A percentile compares a stretch with the other conserved stretches of the same genome.
These are phyloP conservation scores for Aspergillus persii DNA, from an alignment of 2,329 filamentous ascomycete species.

Conservation along the genomic window DNA sequence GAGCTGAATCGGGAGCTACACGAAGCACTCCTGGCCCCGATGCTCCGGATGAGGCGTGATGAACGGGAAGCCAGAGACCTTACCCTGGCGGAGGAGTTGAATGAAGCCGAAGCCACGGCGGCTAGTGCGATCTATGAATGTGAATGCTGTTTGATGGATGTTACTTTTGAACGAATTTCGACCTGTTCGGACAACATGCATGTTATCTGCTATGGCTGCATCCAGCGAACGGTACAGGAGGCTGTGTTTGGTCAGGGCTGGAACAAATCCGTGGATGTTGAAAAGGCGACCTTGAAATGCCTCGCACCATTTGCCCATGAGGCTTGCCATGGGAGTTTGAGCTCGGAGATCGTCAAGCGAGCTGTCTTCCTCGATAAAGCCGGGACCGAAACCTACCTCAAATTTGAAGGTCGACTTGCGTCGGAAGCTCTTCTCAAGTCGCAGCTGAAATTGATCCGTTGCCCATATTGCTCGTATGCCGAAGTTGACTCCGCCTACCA, in stretches of 20 bases:
- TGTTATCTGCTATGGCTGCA: conserved; percentile 65
- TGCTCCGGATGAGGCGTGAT: conserved; percentile 33
- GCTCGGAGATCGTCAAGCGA: conserved; percentile 65
- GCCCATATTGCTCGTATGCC: conserved; percentile 88
- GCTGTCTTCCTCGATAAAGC: conserved; percentile 69
- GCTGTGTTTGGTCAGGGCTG: conserved; percentile 92
- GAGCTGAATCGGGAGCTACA: conserved; percentile 47
- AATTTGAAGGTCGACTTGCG: conserved; percentile 75
- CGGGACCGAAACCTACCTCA: conserved; percentile 68
- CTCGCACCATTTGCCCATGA: conserved; percentile 69
- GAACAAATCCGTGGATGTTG: conserved; percentile 72
- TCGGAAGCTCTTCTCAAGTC: conserved; percentile 73
- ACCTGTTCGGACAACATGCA: conserved; percentile 44
- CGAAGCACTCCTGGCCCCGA: conserved; percentile 36
- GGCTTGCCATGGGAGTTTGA: conserved; percentile 71
- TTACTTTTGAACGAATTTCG: conserved; percentile 48
- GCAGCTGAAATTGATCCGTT: conserved; percentile 72
- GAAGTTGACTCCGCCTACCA: conserved; percentile 78
- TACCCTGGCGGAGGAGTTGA: conserved; percentile 41
- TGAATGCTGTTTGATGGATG: conserved; percentile 48
- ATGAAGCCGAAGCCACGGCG: conserved; percentile 42
- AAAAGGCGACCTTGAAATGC: conserved; percentile 73
- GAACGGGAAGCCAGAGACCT: conserved; percentile 39
- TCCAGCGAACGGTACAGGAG: conserved; percentile 77
- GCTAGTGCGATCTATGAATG: conserved; percentile 47